Conservation (phyloP, 257 asterid genomes). For the Fraxinus anomala region DNA sequence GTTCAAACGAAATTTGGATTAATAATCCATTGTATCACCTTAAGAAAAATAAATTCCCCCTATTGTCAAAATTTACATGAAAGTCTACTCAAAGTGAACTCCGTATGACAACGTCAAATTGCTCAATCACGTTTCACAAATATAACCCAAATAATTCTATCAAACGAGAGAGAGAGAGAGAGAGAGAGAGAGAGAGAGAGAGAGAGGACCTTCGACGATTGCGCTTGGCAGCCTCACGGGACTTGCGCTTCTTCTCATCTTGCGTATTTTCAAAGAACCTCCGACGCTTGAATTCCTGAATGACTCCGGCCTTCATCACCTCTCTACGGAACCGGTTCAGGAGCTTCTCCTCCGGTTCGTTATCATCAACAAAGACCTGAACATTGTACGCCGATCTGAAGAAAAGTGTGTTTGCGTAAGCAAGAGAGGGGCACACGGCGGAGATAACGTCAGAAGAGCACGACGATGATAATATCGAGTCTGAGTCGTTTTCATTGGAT, state of each 20-base stretch:
- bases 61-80: too few relatives aligned
- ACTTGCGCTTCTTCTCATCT: slow-evolving; percentile 74
- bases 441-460: slow-evolving; percentile 44
- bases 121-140: too few relatives aligned
- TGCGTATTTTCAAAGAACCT: slow-evolving; percentile 76
- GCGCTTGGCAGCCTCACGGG: slow-evolving; percentile 92
- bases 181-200: neutral
- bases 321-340: slow-evolving; percentile 81
- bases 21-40: too few relatives aligned
- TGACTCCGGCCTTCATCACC: slow-evolving; percentile 86
- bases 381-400: slow-evolving; percentile 72
- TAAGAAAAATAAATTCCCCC: too few relatives aligned
- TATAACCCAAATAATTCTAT: neutral
- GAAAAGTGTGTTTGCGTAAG: slow-evolving; percentile 61
- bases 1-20: too few relatives aligned
- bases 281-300: slow-evolving; percentile 83
- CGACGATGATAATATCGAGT: slow-evolving; percentile 5
- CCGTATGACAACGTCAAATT: too few relatives aligned
- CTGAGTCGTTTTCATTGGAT: slow-evolving; percentile 37
- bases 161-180: neutral
- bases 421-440: slow-evolving; percentile 69
- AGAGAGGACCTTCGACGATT: slow-evolving; percentile 69
- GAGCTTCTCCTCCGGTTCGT: slow-evolving; percentile 88
- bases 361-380: slow-evolving; percentile 76
- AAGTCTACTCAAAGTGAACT: too few relatives aligned